These are phyloP conservation scores for Ogataea chonburiensis DNA, from an alignment of 805 yeast species.

Conservation along the genomic window DNA sequence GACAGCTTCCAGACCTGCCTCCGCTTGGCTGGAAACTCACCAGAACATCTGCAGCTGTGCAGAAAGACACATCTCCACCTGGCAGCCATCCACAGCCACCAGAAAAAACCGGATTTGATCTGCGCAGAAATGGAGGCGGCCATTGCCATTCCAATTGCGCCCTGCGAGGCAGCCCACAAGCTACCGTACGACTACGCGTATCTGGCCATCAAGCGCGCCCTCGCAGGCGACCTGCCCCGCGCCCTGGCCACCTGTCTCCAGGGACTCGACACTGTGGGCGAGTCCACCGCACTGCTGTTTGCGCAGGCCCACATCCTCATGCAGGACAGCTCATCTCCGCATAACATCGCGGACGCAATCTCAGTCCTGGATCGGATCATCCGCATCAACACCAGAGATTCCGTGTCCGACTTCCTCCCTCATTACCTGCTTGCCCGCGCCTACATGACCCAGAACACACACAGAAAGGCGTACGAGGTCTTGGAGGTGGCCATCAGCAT, in stretches of 20 bases:
- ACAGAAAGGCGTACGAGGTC: conserved; percentile 52
- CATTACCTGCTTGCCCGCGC: conserved; percentile 58
- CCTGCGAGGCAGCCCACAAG: conserved; percentile 43
- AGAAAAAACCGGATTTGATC: conserved; percentile 50
- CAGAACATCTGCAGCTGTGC: conserved; percentile 44
- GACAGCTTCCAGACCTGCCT: conserved; percentile 47
- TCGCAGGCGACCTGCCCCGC: conserved; percentile 48
- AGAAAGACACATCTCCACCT: conserved; percentile 54
- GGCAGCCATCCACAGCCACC: conserved; percentile 53
- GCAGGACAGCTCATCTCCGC: conserved; percentile 28
- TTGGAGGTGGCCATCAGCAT: conserved; percentile 54
- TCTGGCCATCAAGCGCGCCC: conserved; percentile 49
- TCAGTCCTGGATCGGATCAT: conserved; percentile 36
- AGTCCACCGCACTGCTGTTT: conserved; percentile 43
- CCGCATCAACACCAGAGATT: conserved; percentile 19
- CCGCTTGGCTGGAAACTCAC: conserved; percentile 33
- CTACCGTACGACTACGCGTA: conserved; percentile 54
- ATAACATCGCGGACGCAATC: conserved; percentile 39
- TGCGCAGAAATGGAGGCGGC: conserved; percentile 50
- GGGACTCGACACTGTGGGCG: conserved; percentile 46
- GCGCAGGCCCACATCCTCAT: conserved; percentile 51
- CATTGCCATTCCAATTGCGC: conserved; percentile 49
- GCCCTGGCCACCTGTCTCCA: conserved; percentile 51
- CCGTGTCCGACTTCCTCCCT: conserved; percentile 52
- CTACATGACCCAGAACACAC: conserved; percentile 44